These are phyloP conservation scores for Sarcocystis neurona DNA, from an alignment of 169 alveolate species.

Conservation along the genomic window DNA sequence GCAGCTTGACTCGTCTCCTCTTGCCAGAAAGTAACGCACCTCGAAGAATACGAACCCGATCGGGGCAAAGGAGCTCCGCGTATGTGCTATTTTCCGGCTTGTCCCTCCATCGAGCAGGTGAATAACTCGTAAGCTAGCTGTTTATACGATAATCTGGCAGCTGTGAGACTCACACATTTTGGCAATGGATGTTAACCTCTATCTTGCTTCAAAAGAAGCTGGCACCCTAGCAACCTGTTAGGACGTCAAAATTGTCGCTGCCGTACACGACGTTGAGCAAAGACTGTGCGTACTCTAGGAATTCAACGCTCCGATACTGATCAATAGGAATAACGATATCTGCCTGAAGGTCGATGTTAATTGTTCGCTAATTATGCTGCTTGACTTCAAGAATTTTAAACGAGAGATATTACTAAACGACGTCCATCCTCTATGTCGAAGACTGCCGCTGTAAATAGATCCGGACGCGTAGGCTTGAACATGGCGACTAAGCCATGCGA, in stretches of 20 bases:
- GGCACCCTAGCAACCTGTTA: slow-evolving; percentile 55
- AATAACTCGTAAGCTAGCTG: slow-evolving; percentile 58
- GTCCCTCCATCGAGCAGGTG: slow-evolving; percentile 55
- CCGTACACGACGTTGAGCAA: background rate
- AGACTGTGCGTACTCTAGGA: slow-evolving; percentile 40
- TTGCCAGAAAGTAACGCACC: background rate
- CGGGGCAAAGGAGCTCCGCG: slow-evolving; percentile 56
- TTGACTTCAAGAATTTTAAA: background rate
- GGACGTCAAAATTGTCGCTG: no score
- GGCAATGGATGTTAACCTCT: slow-evolving; percentile 33
- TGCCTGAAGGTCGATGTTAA: slow-evolving; percentile 15
- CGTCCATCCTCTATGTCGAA: slow-evolving; percentile 62
- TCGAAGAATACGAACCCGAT: slow-evolving; percentile 65
- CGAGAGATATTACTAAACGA: slow-evolving; percentile 36
- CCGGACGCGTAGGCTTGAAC: slow-evolving; percentile 57
- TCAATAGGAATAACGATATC: slow-evolving; percentile 54
- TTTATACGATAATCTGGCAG: background rate
- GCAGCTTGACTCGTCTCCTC: background rate
- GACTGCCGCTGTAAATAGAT: slow-evolving; percentile 58
- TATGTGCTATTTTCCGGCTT: slow-evolving; percentile 48
- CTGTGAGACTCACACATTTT: background rate
- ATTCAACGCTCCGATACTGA: slow-evolving; percentile 59
- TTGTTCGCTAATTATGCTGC: background rate
- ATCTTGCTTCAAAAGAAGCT: slow-evolving; percentile 63
- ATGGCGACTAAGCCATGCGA: slow-evolving; percentile 62